phyloP scores from a whole-genome alignment of 1,139 yeast genomes.

The Hyphopichia buzzinii region DNA sequence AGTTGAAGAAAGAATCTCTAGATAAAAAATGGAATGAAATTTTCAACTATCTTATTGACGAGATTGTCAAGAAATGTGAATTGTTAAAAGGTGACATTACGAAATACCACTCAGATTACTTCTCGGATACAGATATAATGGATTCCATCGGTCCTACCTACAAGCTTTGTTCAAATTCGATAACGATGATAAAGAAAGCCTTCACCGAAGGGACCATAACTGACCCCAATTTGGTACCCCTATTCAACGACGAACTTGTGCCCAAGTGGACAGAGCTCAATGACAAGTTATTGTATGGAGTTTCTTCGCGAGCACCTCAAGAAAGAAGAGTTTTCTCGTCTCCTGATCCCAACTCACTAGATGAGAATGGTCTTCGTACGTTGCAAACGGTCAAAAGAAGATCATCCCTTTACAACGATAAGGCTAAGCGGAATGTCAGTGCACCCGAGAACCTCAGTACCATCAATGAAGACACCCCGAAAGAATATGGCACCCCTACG shows the following conservation, averaged over 20 bases:
- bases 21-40: constrained; percentile 58
- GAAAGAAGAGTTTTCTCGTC: background rate
- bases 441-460: constrained; percentile 1
- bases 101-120: background rate
- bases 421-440: background rate
- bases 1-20: constrained; percentile 45
- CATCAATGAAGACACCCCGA: background rate
- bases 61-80: constrained; percentile 31
- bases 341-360: background rate
- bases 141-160: constrained; percentile 22
- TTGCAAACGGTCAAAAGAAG: constrained; percentile 14
- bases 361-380: constrained; percentile 15
- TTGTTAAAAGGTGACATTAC: constrained; percentile 19
- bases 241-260: constrained; percentile 26
- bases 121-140: background rate
- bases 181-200: constrained; percentile 31
- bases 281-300: constrained; percentile 7
- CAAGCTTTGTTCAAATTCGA: constrained; percentile 34
- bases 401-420: background rate
- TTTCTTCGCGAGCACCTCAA: constrained; percentile 3
- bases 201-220: constrained; percentile 25
- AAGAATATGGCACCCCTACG: background rate
- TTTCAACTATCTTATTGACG: constrained; percentile 42
- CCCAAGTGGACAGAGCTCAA: constrained; percentile 34
- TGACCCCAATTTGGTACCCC: constrained; percentile 15